Percentiles rank a stretch among this genome's conserved stretches.
These are phyloP conservation scores for Prillingera fragicola DNA, from an alignment of 1,284 basidiomycete genomes.

Conservation along the genomic window DNA sequence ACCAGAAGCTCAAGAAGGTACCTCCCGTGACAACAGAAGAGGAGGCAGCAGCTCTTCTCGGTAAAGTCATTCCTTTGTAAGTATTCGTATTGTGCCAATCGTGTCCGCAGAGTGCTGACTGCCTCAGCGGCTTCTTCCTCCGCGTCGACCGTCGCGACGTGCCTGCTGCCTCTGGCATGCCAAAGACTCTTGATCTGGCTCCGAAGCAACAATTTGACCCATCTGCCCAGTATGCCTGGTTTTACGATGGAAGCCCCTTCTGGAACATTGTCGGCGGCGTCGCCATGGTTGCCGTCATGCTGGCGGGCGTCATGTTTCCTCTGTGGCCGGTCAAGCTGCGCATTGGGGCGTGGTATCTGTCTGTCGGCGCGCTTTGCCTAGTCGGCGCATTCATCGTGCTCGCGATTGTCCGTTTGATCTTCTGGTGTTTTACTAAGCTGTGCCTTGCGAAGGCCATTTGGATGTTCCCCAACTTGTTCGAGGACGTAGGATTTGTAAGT, in stretches of 20 bases:
- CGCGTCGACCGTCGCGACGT: slow-evolving; percentile 66
- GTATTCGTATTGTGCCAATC: slow-evolving; percentile 30
- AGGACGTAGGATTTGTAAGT: slow-evolving; percentile 96
- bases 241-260: slow-evolving; percentile 91
- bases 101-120: slow-evolving; percentile 6
- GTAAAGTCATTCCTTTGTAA: slow-evolving; percentile 62
- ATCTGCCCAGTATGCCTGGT: slow-evolving; percentile 84
- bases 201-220: slow-evolving; percentile 70
- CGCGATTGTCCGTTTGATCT: slow-evolving; percentile 85
- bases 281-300: slow-evolving; percentile 87
- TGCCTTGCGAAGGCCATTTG: slow-evolving; percentile 87
- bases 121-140: slow-evolving; percentile 68
- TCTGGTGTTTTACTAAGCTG: slow-evolving; percentile 89
- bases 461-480: slow-evolving; percentile 98
- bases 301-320: slow-evolving; percentile 98
- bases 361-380: slow-evolving; percentile 78
- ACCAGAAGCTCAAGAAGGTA: slow-evolving; percentile 79
- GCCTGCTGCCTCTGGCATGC: slow-evolving; percentile 64
- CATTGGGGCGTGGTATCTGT: slow-evolving; percentile 95
- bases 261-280: slow-evolving; percentile 87
- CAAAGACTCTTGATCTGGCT: slow-evolving; percentile 74
- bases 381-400: slow-evolving; percentile 87
- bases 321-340: slow-evolving; percentile 91
- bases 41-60: slow-evolving; percentile 67
- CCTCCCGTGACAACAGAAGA: slow-evolving; percentile 70